Conservation (phyloP, 768 basidiomycete species). For the Lactarius vividus region DNA sequence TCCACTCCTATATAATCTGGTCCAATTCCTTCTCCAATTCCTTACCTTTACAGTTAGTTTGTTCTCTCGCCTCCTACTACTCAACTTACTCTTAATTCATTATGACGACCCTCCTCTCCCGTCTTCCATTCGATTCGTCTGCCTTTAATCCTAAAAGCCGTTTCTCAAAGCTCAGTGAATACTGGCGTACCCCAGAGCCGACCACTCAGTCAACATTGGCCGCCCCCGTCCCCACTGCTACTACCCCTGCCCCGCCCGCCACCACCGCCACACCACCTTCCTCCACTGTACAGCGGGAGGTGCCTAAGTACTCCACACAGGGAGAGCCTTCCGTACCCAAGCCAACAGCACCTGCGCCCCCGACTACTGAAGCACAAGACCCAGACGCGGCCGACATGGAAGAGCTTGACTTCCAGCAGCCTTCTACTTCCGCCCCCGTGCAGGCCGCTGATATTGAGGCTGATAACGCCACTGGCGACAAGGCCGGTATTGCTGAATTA, state of each 20-base stretch:
- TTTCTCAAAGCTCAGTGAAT: slow-evolving; percentile 11
- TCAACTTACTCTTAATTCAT: not conserved
- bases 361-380: not conserved
- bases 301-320: not conserved
- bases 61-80: not conserved
- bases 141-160: not conserved
- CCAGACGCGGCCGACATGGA: slow-evolving; percentile 2
- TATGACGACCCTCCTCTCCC: slow-evolving; percentile 20
- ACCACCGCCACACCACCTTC: not conserved
- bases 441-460: slow-evolving; percentile 11
- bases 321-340: not conserved
- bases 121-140: slow-evolving; percentile 17
- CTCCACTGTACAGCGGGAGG: not conserved
- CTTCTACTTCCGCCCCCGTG: slow-evolving; percentile 5
- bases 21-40: not conserved
- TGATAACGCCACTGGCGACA: slow-evolving; percentile 19
- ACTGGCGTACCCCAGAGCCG: not conserved
- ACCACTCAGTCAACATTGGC: not conserved
- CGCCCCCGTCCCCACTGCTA: not conserved
- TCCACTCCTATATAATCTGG: not conserved
- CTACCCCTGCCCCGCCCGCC: not conserved
- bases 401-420: slow-evolving; percentile 16
- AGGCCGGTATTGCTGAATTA: slow-evolving; percentile 35
- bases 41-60: not conserved
- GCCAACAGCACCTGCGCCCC: not conserved